phyloP scores from a whole-genome alignment of 108 stramenopile species.

The Cyclostephanos invisitatus region DNA sequence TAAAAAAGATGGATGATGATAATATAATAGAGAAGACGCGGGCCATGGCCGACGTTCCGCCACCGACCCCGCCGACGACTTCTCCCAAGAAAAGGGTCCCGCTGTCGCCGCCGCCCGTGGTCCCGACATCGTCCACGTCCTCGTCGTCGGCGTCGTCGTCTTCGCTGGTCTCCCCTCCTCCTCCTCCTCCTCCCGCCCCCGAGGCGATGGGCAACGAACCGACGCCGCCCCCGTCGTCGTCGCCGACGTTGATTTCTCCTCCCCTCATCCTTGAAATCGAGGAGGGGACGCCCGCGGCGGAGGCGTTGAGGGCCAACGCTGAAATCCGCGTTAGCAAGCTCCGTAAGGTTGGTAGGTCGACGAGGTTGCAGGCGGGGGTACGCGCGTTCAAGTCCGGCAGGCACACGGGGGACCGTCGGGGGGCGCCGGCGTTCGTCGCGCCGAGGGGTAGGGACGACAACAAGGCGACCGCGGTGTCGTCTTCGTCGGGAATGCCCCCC shows the following conservation, averaged over 20 bases:
- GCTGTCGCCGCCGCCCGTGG: neutral
- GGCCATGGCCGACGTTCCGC: slow-evolving; percentile 15
- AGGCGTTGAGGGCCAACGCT: slow-evolving; percentile 77
- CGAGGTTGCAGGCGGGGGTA: slow-evolving; percentile 65
- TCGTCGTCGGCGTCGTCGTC: slow-evolving; percentile 1
- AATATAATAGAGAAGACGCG: slow-evolving; percentile 7
- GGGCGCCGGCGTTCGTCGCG: slow-evolving; percentile 44
- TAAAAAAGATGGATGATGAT: neutral
- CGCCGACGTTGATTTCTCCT: slow-evolving; percentile 12
- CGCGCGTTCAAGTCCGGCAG: slow-evolving; percentile 59
- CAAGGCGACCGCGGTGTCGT: slow-evolving; percentile 1
- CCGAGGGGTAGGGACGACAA: slow-evolving; percentile 17
- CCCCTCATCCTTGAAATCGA: slow-evolving; percentile 56
- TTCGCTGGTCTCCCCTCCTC: neutral
- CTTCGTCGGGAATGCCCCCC: slow-evolving; percentile 15
- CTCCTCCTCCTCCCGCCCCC: neutral
- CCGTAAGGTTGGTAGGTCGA: slow-evolving; percentile 68
- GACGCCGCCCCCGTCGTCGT: neutral
- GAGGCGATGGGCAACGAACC: neutral
- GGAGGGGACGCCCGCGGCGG: slow-evolving; percentile 80
- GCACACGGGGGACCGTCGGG: slow-evolving; percentile 64
- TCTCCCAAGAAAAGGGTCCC: neutral
- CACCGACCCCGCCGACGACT: slow-evolving; percentile 15
- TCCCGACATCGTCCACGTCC: slow-evolving; percentile 6
- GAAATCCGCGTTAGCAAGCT: slow-evolving; percentile 64